Evolutionary conservation across 345 rosid species (phyloP).

Genomic region (Eucalyptus sp.): DNA sequence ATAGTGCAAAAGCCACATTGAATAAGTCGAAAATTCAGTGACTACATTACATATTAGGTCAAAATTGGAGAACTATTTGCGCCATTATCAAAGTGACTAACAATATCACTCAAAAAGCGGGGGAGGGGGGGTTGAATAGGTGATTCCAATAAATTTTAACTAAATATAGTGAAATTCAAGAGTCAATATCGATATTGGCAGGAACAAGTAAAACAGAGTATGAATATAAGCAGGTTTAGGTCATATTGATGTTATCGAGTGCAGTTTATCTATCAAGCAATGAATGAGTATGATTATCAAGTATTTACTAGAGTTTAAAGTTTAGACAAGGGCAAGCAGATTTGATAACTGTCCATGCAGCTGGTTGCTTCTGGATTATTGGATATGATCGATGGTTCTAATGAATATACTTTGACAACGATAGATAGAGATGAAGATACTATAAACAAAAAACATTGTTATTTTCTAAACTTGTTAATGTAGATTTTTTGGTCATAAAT

Average conservation of each 20-base stretch:
- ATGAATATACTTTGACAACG: background rate
- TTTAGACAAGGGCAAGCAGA: background rate
- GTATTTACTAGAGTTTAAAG: rapidly evolving
- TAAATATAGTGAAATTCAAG: no score
- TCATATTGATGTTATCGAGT: no score
- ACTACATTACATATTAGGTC: rapidly evolving
- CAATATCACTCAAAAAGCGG: no score
- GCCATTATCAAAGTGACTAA: no score
- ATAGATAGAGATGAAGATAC: no score
- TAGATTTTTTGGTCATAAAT: rapidly evolving
- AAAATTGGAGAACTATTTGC: rapidly evolving
- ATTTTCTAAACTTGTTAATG: background rate
- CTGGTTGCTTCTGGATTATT: background rate
- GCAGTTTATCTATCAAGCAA: no score
- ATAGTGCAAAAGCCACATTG: background rate
- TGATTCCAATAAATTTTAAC: no score
- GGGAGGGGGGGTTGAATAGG: no score
- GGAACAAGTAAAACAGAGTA: no score
- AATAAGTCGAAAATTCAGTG: rapidly evolving
- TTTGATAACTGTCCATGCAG: background rate
- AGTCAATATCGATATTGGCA: no score
- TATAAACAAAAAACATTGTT: background rate
- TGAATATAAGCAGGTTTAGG: no score
- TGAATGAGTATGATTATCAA: no score
- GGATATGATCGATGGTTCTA: background rate